Evolutionary conservation across 176 grass and related monocot genomes (phyloP), one percentile per base, ranked within the genome.

Genomic region (Carex kokanica): DNA sequence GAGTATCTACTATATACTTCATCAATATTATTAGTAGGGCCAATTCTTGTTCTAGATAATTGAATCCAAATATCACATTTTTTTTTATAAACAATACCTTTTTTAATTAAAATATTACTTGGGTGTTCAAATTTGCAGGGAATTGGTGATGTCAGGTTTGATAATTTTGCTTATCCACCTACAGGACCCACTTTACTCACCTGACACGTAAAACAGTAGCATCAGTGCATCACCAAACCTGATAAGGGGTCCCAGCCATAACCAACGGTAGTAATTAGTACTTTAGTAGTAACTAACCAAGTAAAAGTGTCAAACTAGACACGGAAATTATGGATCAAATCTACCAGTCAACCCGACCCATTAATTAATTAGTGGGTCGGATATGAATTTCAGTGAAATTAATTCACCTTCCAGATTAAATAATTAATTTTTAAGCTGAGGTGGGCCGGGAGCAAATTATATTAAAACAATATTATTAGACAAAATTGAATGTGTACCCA

Each of bases 71-170:
- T 18, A 38, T 69, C 6, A 69, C 32, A 36, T 4, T 20, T 4
- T 71, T 5, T 71, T 43, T 43, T 45, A 41, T 21, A 49, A 23
- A 45, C 38, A 72, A 12, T 4, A 23, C 8, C 3, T 1, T 45
- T 45, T 21, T 45, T 21, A 43, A 43, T 45, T 72, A 72, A 14
- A 66, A 7, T 6, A 43, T 66, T 66, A 16, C 27, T 36, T 8
- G 27, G 27, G 27, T 34, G 27, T 17, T 21, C 38, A 8, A 25
- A 64, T 27, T 64, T 4, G 31, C 6, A 8, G 2, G 3, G 0
- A 71, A 71, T 36, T 43, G 43, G 20, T 52, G 71, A 75, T 54
- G 71, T 75, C 45, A 54, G 47, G 71, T 75, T 45, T 1, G 71
- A 0, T 27, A 15, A 29, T 53, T 75, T 75, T 53, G 9, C 71